phyloP scores from a whole-genome alignment of 306 rosid genomes.

The Vachellia collinsii region DNA sequence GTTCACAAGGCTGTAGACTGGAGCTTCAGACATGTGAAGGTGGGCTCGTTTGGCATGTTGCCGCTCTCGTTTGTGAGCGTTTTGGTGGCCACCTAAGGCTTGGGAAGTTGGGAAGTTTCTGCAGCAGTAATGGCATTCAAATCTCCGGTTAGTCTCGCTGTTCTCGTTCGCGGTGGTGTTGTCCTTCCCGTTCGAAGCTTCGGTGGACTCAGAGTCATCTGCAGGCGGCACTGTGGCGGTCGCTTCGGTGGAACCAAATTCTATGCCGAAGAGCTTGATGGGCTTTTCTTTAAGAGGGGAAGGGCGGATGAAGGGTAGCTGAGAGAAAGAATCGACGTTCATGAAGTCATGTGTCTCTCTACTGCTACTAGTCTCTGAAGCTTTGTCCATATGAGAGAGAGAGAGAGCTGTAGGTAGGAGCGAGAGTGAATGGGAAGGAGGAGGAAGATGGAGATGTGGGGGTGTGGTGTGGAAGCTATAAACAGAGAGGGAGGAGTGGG shows the following conservation, averaged over 20 bases:
- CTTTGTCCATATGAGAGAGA: slow-evolving; percentile 68
- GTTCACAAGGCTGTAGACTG: slow-evolving; percentile 71
- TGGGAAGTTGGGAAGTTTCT: slow-evolving; percentile 94
- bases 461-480: slow-evolving; percentile 52
- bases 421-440: neutral
- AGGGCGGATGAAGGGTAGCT: slow-evolving; percentile 93
- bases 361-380: neutral
- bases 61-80: slow-evolving; percentile 90
- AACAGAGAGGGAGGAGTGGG: slow-evolving; percentile 46
- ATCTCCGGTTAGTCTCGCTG: slow-evolving; percentile 68
- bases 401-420: neutral
- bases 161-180: slow-evolving; percentile 14
- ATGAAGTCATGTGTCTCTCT: slow-evolving; percentile 88
- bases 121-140: slow-evolving; percentile 94
- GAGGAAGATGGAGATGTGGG: neutral
- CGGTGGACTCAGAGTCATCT: slow-evolving; percentile 43
- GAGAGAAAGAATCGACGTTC: slow-evolving; percentile 94
- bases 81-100: slow-evolving; percentile 96
- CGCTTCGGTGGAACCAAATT: slow-evolving; percentile 46
- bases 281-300: slow-evolving; percentile 61
- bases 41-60: slow-evolving; percentile 92
- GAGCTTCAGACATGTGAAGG: slow-evolving; percentile 68
- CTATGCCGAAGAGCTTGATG: slow-evolving; percentile 84
- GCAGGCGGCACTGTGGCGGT: neutral
- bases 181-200: slow-evolving; percentile 36